A percentile compares a stretch with the other conserved stretches of the same genome.
phyloP scores from a whole-genome alignment of 2,329 filamentous ascomycete species.

The Pseudogymnoascus verrucosus region DNA sequence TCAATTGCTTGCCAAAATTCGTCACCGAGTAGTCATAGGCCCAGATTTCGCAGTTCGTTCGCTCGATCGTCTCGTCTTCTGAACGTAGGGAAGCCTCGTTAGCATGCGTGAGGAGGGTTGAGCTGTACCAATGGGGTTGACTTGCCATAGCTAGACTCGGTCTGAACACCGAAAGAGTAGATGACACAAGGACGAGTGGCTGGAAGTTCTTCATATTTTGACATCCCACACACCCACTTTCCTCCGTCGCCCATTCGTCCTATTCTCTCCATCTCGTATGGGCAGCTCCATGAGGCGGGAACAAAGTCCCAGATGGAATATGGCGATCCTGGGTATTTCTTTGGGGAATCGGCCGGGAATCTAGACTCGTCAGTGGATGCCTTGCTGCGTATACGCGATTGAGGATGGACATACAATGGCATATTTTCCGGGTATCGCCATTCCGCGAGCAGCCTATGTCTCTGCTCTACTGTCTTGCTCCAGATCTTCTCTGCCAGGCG shows the following conservation, averaged over 20 bases:
- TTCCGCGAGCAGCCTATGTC: conserved; percentile 23
- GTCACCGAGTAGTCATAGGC: conserved; percentile 33
- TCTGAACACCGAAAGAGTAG: conserved; percentile 33
- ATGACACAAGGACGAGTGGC: conserved; percentile 25
- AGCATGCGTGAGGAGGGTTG: background rate
- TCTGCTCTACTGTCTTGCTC: conserved; percentile 26
- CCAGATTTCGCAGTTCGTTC: conserved; percentile 33
- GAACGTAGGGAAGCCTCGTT: background rate
- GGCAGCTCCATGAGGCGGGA: conserved; percentile 33
- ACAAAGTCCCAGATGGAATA: conserved; percentile 35
- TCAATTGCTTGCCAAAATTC: conserved; percentile 23
- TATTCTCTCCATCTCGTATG: conserved; percentile 33
- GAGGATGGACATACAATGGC: conserved; percentile 17
- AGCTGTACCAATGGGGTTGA: background rate
- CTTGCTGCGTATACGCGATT: background rate
- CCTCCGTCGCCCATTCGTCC: conserved; percentile 35
- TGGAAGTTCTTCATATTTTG: conserved; percentile 26
- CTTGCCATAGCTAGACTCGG: conserved; percentile 32
- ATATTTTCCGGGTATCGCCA: conserved; percentile 22
- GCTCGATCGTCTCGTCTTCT: conserved; percentile 31
- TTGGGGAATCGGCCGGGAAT: conserved; percentile 18
- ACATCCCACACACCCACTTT: conserved; percentile 37
- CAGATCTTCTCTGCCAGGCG: conserved; percentile 21
- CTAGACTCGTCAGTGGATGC: conserved; percentile 11
- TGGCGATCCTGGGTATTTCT: conserved; percentile 21